Evolutionary conservation across 371 early-diverging fungal genomes (phyloP).

Genomic region (Quaeritorhiza haematococci): DNA sequence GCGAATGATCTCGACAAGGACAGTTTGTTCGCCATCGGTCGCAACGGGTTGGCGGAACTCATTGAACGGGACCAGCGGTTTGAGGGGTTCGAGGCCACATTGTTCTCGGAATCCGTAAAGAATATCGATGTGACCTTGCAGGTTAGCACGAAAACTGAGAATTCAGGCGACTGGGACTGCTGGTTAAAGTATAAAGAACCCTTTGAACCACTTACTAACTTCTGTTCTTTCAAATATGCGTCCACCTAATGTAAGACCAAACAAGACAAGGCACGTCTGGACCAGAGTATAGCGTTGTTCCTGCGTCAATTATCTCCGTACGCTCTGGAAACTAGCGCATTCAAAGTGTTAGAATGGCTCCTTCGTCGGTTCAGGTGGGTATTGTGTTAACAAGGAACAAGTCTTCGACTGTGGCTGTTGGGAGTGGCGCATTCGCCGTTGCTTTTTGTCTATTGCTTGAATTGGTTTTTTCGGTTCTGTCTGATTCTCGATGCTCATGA

Average conservation of each 20-base stretch:
- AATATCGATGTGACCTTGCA: too few species aligned
- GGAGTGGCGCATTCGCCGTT: too few species aligned
- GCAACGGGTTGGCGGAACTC: conserved; percentile 76
- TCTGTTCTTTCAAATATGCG: not conserved
- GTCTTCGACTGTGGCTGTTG: too few species aligned
- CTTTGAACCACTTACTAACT: too few species aligned
- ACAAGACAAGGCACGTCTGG: conserved; percentile 76
- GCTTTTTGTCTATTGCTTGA: not conserved
- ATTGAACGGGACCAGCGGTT: conserved; percentile 58
- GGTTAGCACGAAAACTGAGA: too few species aligned
- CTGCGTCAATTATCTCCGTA: conserved; percentile 74
- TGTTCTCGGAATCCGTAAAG: conserved; percentile 81
- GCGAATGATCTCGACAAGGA: conserved; percentile 88
- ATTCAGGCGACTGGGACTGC: too few species aligned
- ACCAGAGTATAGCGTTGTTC: conserved; percentile 68
- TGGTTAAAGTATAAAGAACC: too few species aligned
- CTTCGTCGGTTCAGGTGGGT: conserved; percentile 70
- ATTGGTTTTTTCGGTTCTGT: not conserved
- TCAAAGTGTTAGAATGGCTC: conserved; percentile 90
- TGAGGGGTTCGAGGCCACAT: conserved; percentile 60
- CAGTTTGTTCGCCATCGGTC: conserved; percentile 78
- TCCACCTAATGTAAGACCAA: conserved; percentile 45
- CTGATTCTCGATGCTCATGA: not conserved
- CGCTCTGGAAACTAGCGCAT: conserved; percentile 73
- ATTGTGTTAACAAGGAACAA: not conserved